Base-by-base conservation (phyloP, 1,139 yeast genomes). In the Blastobotrys illinoisensis region DNA sequence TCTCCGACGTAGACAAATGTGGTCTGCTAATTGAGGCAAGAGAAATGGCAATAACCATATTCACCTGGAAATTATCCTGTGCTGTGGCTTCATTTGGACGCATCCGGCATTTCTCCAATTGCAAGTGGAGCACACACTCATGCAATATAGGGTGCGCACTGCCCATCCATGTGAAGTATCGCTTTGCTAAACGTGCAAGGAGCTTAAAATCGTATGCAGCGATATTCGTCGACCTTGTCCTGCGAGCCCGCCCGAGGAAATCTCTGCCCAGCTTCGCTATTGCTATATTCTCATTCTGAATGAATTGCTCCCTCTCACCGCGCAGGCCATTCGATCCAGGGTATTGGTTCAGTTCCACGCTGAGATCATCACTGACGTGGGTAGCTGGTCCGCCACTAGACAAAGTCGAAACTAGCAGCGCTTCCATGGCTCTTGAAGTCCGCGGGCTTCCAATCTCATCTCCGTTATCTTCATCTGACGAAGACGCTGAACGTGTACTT, bases 101-200 rank as follows among this genome's bases (percentile, higher is more conserved):
- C 4, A 2, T 23, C 9, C 46, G 2, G 47, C 53, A 51, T 13
- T 19, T 40, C 16, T 46, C 47, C 28, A 51, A 28, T 44, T 51
- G 53, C 20, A 43, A 23, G n/a, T 47, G 46, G 44, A 51, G 46
- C 3, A 51, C 50, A 40, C 49, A 51, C 28, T 51, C 53, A 20
- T 51, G 53, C 26, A 51, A 28, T 4, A 51, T 50, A 3, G 53
- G 53, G 24, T 51, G 49, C 13, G 53, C 53, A 16, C 53, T 51
- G 24, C 47, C 47, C 53, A 51, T 47, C 53, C 53, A 51, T n/a
- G 53, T 51, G 32, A 51, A 51, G 21, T 51, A 51, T 3, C 53
- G 53, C 19, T 51, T 51, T 3, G 53, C 50, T 23, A 51, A 20
- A 4, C 53, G 40, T 11, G 40, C 36, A 13, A 51, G 26, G 4